Percentiles rank a stretch among this genome's conserved stretches.
Conservation (phyloP, 2,329 filamentous ascomycete genomes). For the Aspergillus brunneoviolaceus region DNA sequence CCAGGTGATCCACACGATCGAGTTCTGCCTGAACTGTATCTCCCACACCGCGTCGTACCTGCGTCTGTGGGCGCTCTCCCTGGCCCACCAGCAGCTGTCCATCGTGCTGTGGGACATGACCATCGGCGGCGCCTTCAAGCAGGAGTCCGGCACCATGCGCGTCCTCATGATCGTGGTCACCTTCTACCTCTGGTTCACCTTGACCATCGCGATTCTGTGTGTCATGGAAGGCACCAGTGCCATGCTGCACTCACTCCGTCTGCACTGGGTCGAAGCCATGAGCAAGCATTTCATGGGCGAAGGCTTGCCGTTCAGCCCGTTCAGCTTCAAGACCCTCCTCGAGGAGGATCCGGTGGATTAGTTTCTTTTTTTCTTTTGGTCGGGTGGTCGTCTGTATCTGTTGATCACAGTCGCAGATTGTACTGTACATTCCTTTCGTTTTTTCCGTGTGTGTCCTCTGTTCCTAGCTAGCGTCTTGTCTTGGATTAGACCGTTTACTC, state of each 20-base stretch:
- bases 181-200: conserved; percentile 87
- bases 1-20: conserved; percentile 97
- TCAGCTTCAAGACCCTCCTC: conserved; percentile 79
- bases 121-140: conserved; percentile 70
- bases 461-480: neutral
- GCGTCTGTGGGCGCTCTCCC: conserved; percentile 93
- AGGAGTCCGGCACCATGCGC: conserved; percentile 62
- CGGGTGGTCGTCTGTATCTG: neutral
- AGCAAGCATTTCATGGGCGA: conserved; percentile 95
- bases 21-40: conserved; percentile 98
- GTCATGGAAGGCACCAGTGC: conserved; percentile 96
- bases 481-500: conserved; percentile 1
- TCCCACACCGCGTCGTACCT: conserved; percentile 98
- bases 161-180: conserved; percentile 77
- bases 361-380: conserved; percentile 13
- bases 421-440: conserved; percentile 12
- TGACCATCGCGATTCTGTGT: conserved; percentile 77
- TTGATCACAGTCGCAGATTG: conserved; percentile 15
- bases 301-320: conserved; percentile 81
- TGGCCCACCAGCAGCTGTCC: conserved; percentile 96
- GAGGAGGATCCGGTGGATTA: conserved; percentile 69
- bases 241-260: conserved; percentile 87
- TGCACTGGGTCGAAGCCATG: conserved; percentile 98
- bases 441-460: conserved; percentile 11
- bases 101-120: conserved; percentile 98